Base-by-base conservation (phyloP, 2,329 filamentous ascomycete species). In the Penicillium occitanis region DNA sequence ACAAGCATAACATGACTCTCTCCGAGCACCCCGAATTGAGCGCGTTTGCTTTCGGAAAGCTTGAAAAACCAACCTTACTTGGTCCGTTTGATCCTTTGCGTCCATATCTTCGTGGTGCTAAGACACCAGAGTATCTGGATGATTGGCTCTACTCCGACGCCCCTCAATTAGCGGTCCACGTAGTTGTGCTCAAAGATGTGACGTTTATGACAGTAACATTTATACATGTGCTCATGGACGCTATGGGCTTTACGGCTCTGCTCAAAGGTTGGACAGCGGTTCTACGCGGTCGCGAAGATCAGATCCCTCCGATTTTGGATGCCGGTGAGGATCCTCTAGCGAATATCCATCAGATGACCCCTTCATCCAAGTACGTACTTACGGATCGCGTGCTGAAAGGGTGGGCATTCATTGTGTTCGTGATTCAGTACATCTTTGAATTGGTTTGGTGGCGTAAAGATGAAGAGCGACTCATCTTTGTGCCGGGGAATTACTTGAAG, bases 161-260 rank as follows among this genome's bases (percentile, higher is more conserved):
- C 19, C 83, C 84, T 0, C 80, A 82, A 69, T 70, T 86, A 4
- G 77, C 78, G 3, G 72, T 86, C 4, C 82, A 84, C 67, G 74
- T 86, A 50, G 78, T 80, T 3, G 78, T 79, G 0, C 86, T 87
- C 70, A 71, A 69, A 2, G 81, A 87, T 65, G 81, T 82, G 0
- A 87, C 85, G 0, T 70, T 86, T 0, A 74, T 87, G 1, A 76
- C 77, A 0, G 68, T 86, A 0, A 73, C 74, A 1, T 84, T 78
- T 73, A 79, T 81, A 1, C 85, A 87, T 70, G 80, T 79, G 0
- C 71, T 85, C 5, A 79, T 80, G 66, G 84, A 86, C 67, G 81
- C 76, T 2, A 76, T 83, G 68, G 83, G 82, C 3, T 75, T 76
- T 33, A 69, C 73, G 2, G 77, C 74, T 0, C 72, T 87, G 7